Evolutionary conservation across 2,329 filamentous ascomycete species (phyloP).

Genomic region (Trichoderma oligosporum): DNA sequence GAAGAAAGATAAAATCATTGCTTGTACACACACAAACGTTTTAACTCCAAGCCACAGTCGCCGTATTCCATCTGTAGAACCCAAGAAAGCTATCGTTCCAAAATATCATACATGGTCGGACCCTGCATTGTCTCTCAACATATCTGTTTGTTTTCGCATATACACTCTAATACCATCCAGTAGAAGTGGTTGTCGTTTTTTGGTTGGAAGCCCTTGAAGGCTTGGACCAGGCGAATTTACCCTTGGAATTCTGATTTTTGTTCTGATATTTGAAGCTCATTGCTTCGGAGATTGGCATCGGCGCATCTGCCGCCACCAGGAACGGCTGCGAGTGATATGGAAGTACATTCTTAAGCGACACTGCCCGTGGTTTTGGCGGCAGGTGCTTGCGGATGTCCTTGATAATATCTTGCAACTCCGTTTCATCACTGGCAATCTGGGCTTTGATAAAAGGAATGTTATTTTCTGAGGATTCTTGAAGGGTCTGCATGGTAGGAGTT

Average conservation of each 20-base stretch:
- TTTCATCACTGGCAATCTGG: slow-evolving; percentile 72
- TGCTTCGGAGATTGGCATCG: slow-evolving; percentile 36
- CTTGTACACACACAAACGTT: not conserved
- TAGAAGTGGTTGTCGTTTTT: not conserved
- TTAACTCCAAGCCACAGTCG: not conserved
- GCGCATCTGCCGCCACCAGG: slow-evolving; percentile 35
- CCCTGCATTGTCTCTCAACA: too few species aligned
- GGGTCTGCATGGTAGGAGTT: slow-evolving; percentile 71
- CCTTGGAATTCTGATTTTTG: slow-evolving; percentile 25
- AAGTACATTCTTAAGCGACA: slow-evolving; percentile 31
- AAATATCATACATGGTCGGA: not conserved
- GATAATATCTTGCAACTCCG: slow-evolving; percentile 70
- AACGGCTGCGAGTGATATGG: slow-evolving; percentile 37
- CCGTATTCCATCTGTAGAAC: not conserved
- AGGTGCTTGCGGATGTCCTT: slow-evolving; percentile 50
- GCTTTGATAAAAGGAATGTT: slow-evolving; percentile 70
- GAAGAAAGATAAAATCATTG: not conserved
- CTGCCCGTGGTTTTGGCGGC: slow-evolving; percentile 28
- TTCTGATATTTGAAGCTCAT: slow-evolving; percentile 25
- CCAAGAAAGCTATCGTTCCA: not conserved
- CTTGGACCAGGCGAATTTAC: slow-evolving; percentile 28
- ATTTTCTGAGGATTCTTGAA: slow-evolving; percentile 48
- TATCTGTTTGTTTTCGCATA: not conserved
- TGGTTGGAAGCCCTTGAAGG: not conserved
- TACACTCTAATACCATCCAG: not conserved